These are phyloP conservation scores for Penicillium freii DNA, from an alignment of 2,329 filamentous ascomycete species.

Conservation along the genomic window DNA sequence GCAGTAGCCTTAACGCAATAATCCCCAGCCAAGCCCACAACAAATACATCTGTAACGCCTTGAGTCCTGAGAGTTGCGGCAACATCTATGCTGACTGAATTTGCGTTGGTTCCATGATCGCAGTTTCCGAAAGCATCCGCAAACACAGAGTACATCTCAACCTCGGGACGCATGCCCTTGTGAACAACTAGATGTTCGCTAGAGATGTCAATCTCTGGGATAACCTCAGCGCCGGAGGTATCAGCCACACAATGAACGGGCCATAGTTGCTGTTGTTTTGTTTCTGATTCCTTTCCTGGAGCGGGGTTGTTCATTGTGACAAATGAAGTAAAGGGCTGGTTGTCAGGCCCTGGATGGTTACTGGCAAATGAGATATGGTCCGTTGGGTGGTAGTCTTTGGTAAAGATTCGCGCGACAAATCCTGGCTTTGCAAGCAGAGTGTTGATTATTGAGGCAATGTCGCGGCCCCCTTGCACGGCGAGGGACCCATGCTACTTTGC, in stretches of 20 bases:
- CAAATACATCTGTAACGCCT: conserved; percentile 73
- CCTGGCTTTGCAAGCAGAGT: conserved; percentile 63
- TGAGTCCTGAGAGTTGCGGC: conserved; percentile 55
- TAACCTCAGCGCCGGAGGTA: conserved; percentile 68
- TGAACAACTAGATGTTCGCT: conserved; percentile 66
- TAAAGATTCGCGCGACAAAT: conserved; percentile 74
- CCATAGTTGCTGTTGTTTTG: conserved; percentile 73
- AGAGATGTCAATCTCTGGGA: conserved; percentile 64
- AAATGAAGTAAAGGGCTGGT: conserved; percentile 65
- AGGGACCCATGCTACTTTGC: conserved; percentile 71
- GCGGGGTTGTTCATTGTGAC: conserved; percentile 56
- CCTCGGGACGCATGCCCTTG: conserved; percentile 70
- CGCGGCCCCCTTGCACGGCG: conserved; percentile 70
- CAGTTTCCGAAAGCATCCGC: conserved; percentile 68
- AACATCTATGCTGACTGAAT: conserved; percentile 57
- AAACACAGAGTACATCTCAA: conserved; percentile 96
- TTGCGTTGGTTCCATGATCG: conserved; percentile 32
- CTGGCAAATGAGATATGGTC: conserved; percentile 85
- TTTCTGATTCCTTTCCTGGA: conserved; percentile 55
- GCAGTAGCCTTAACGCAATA: conserved; percentile 86
- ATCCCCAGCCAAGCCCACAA: conserved; percentile 82
- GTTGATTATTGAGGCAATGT: conserved; percentile 71
- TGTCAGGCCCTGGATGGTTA: conserved; percentile 66
- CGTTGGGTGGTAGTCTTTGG: conserved; percentile 85
- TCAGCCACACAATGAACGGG: conserved; percentile 82